Percentiles rank a stretch among this genome's conserved stretches.
These are phyloP conservation scores for Mycotypha africana DNA, from an alignment of 371 early-diverging fungal genomes.

Conservation along the genomic window DNA sequence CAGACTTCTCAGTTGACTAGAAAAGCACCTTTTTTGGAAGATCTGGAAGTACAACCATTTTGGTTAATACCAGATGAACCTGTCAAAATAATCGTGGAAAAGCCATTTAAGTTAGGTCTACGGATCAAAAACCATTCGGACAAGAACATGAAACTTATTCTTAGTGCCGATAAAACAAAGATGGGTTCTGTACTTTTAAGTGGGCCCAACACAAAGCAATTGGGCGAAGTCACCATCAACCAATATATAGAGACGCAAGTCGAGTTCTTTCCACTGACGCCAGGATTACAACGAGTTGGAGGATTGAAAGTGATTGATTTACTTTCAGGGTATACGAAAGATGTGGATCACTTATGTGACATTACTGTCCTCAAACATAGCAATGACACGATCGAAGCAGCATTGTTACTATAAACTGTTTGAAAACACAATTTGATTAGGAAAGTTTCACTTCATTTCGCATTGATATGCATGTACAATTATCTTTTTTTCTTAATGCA, in stretches of 20 bases:
- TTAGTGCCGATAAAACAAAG: slow-evolving; percentile 69
- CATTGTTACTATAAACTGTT: not conserved
- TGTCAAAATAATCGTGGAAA: slow-evolving; percentile 48
- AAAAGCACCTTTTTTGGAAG: slow-evolving; percentile 72
- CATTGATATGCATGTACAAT: no score
- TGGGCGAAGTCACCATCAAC: slow-evolving; percentile 65
- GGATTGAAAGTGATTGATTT: slow-evolving; percentile 68
- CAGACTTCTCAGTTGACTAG: slow-evolving; percentile 93
- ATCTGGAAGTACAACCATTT: slow-evolving; percentile 68
- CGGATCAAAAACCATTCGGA: slow-evolving; percentile 49
- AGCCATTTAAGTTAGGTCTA: slow-evolving; percentile 60
- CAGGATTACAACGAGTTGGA: slow-evolving; percentile 83
- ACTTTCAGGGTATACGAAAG: slow-evolving; percentile 62
- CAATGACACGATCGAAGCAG: not conserved
- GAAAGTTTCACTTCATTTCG: no score
- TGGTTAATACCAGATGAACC: slow-evolving; percentile 26
- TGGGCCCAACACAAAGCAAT: slow-evolving; percentile 57
- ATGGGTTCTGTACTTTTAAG: slow-evolving; percentile 80
- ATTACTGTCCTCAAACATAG: slow-evolving; percentile 42
- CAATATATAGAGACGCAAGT: slow-evolving; percentile 60
- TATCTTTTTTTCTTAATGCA: no score
- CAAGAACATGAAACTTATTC: slow-evolving; percentile 59
- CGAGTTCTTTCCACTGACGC: slow-evolving; percentile 77
- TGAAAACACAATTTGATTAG: no score
- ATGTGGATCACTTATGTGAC: slow-evolving; percentile 65